Base-by-base conservation (phyloP, 23 red algal species). In the Agarophyton chilense region DNA sequence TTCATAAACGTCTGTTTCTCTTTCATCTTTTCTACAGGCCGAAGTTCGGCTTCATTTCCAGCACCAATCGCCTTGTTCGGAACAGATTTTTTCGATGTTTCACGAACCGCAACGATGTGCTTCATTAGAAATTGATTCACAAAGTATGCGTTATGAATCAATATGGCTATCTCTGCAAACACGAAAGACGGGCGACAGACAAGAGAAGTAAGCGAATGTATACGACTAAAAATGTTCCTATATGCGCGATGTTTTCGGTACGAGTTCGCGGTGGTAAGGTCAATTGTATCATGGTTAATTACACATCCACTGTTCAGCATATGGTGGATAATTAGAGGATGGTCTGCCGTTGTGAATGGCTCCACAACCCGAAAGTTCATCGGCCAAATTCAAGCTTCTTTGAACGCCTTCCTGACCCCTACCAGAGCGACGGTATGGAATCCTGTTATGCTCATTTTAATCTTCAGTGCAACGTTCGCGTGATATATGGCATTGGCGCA, bases 351-450 rank as follows among this genome's bases (percentile, higher is more conserved):
- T n/a, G n/a, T n/a, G n/a, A n/a, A n/a, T n/a, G n/a, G n/a, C n/a
- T 47, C 44, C 7, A 47, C n/a, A 55, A 53, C 53, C 14, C 47
- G 16, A 46, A 45, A 78, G 21, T 78, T 57, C 74, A 78, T 78
- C 4, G 74, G 74, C 74, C 74, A 78, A 10, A 78, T 44, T 21
- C 47, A 6, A 8, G 49, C 25, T 55, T 78, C 33, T 29, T 19
- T 24, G 26, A 78, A 78, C 1, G 74, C 21, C 31, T 78, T 78
- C 4, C 18, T 2, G 1, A 36, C 74, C 11, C 7, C 28, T 21
- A 22, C 74, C 7, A 7, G 41, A 1, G 47, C 18, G 9, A 78
- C 3, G 14, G 74, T n/a, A 24, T 33, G 40, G 26, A 28, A 57
- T 31, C 74, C 74, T 1, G 74, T 32, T 8, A 78, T 46, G 8